Evolutionary conservation across 1,284 basidiomycete species (phyloP), one percentile per base, ranked within the genome.

Genomic region (Binderoboletus segoi): DNA sequence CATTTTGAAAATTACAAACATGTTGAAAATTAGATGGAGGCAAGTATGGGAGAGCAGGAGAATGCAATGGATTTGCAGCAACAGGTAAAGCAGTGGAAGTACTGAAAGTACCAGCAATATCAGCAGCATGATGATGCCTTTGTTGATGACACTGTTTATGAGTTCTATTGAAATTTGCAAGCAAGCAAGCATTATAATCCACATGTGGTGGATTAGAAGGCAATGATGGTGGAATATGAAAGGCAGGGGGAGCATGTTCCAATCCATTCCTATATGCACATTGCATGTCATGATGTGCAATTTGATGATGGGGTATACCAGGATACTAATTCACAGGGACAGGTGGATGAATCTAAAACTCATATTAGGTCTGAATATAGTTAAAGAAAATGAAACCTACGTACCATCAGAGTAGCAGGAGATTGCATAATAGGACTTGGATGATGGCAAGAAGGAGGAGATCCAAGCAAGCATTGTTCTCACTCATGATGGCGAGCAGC

Each of bases 281-380:
- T 40, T 49, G 48, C 24, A 40, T 35, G 2, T 49, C 26, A 40
- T 40, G 37, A 49, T 49, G 37, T 21, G 24, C 37, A 40, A 49
- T 49, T 11, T 18, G 18, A 30, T 49, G n/a, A 1, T 6, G 15
- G 8, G 43, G 43, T 45, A 45, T 45, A 7, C 15, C 48, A 58
- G 56, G 38, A 52, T 52, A 58, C 46, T 58, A 56, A 3, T 52
- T 8, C 30, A 58, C 21, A 15, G 48, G 32, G 18, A 51, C 38
- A 51, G 56, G 44, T 8, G 23, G 26, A 47, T 58, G 38, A 3
- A 16, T 12, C 42, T 38, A 23, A 1, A 11, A 33, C 20, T 8
- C 7, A 20, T 30, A 52, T 16, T 2, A 8, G 10, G 15, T 30
- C 6, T 0, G 20, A 11, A 18, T 49, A 38, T 10, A 28, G 3